phyloP scores from a whole-genome alignment of 2,329 filamentous ascomycete species.

The Alternaria panax region DNA sequence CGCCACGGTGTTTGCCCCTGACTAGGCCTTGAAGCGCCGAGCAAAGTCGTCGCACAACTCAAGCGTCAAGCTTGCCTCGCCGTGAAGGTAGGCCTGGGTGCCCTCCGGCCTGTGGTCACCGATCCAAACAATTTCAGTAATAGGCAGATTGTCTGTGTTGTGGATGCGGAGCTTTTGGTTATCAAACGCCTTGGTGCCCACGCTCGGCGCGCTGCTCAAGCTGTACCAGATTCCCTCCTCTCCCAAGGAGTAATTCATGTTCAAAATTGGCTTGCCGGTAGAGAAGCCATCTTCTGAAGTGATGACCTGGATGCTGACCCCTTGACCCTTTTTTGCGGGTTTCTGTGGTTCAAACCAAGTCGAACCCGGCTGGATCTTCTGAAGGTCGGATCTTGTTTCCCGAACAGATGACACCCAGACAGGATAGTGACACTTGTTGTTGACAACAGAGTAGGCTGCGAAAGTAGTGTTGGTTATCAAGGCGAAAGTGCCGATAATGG shows the following conservation, averaged over 20 bases:
- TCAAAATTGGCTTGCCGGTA: slow-evolving; percentile 25
- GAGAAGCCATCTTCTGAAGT: slow-evolving; percentile 19
- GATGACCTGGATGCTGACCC: slow-evolving; percentile 37
- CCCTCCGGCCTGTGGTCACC: slow-evolving; percentile 20
- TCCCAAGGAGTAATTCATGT: slow-evolving; percentile 32
- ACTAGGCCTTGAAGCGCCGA: neutral
- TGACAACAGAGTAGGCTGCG: slow-evolving; percentile 24
- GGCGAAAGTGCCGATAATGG: slow-evolving; percentile 21
- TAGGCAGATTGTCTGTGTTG: slow-evolving; percentile 10
- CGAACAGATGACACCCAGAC: slow-evolving; percentile 34
- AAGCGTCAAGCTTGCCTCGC: slow-evolving; percentile 27
- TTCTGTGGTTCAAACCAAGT: slow-evolving; percentile 25
- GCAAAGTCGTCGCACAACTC: slow-evolving; percentile 23
- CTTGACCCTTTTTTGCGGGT: slow-evolving; percentile 17
- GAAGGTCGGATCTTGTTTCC: slow-evolving; percentile 1
- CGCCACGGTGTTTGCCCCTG: too few relatives aligned
- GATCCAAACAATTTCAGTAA: slow-evolving; percentile 26
- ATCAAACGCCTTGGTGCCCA: slow-evolving; percentile 29
- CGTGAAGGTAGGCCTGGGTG: slow-evolving; percentile 15
- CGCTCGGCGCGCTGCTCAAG: slow-evolving; percentile 22
- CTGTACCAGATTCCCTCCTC: slow-evolving; percentile 36
- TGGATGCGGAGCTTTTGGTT: slow-evolving; percentile 26
- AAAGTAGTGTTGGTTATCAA: slow-evolving; percentile 21
- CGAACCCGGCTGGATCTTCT: slow-evolving; percentile 7
- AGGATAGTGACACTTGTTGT: slow-evolving; percentile 36